Conservation (phyloP, 805 yeast genomes). For the Scheffersomyces amazonensis region DNA sequence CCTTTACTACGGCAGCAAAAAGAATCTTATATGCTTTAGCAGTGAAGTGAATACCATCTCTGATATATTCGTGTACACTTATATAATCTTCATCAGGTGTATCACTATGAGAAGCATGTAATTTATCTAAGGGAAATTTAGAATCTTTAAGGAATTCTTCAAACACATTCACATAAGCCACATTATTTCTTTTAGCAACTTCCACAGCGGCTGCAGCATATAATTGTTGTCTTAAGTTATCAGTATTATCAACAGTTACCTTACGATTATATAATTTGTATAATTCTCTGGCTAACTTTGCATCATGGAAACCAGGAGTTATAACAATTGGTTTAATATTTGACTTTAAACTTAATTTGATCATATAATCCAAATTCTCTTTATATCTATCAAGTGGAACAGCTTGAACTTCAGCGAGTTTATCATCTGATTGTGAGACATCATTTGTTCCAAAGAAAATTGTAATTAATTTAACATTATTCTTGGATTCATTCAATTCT, state of each 20-base stretch:
- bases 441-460: slow-evolving; percentile 86
- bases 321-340: slow-evolving; percentile 55
- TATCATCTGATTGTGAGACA: slow-evolving; percentile 13
- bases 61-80: slow-evolving; percentile 10
- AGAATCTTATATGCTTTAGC: slow-evolving; percentile 51
- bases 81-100: slow-evolving; percentile 6
- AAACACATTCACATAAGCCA: slow-evolving; percentile 62
- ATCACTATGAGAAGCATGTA: slow-evolving; percentile 19
- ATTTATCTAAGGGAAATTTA: slow-evolving; percentile 33
- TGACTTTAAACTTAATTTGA: slow-evolving; percentile 34
- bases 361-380: slow-evolving; percentile 45
- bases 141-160: slow-evolving; percentile 33
- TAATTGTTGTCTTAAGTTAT: slow-evolving; percentile 38
- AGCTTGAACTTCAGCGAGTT: slow-evolving; percentile 23
- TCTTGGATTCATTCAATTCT: slow-evolving; percentile 22
- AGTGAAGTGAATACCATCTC: slow-evolving; percentile 62
- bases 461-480: slow-evolving; percentile 42
- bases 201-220: slow-evolving; percentile 52
- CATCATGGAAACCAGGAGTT: slow-evolving; percentile 61
- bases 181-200: slow-evolving; percentile 43
- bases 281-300: slow-evolving; percentile 16
- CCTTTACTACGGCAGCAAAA: slow-evolving; percentile 39
- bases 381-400: slow-evolving; percentile 52
- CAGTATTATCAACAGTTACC: slow-evolving; percentile 27
- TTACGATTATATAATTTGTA: slow-evolving; percentile 9